Evolutionary conservation across 257 asterid genomes (phyloP).

Genomic region (Verbena officinalis): DNA sequence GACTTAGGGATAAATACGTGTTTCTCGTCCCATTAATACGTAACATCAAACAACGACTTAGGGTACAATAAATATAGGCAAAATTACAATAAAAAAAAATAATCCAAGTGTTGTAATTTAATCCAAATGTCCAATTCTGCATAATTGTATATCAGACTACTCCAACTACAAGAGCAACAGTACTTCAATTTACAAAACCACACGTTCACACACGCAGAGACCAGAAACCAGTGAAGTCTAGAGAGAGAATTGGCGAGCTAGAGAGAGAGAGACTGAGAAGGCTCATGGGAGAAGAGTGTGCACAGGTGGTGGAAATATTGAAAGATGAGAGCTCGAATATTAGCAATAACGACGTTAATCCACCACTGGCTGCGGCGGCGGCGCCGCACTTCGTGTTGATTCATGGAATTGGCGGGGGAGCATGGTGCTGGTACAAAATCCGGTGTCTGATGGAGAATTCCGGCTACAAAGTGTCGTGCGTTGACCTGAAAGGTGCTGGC

Average conservation of each 20-base stretch:
- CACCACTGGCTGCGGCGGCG: not conserved
- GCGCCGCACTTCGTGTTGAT: constrained; percentile 70
- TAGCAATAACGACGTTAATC: not conserved
- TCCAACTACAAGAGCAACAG: constrained; percentile 22
- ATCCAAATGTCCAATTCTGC: not conserved
- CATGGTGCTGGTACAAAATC: constrained; percentile 93
- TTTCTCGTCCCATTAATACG: no score
- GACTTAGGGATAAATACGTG: no score
- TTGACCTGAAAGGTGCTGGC: constrained; percentile 81
- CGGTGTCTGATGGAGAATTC: constrained; percentile 59
- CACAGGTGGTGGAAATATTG: not conserved
- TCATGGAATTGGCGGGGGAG: constrained; percentile 76
- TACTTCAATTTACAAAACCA: not conserved
- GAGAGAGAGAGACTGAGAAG: no score
- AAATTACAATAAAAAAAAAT: no score
- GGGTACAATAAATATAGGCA: no score
- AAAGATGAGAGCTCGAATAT: constrained; percentile 5
- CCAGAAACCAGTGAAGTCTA: not conserved
- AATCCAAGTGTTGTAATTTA: no score
- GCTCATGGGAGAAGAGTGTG: constrained; percentile 32
- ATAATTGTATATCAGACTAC: constrained; percentile 22
- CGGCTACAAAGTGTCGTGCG: constrained; percentile 73
- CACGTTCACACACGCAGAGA: not conserved
- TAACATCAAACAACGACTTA: no score
- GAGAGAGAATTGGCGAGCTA: constrained; percentile 20